phyloP scores from a whole-genome alignment of 768 basidiomycete genomes.

The Plicaturopsis crispa region DNA sequence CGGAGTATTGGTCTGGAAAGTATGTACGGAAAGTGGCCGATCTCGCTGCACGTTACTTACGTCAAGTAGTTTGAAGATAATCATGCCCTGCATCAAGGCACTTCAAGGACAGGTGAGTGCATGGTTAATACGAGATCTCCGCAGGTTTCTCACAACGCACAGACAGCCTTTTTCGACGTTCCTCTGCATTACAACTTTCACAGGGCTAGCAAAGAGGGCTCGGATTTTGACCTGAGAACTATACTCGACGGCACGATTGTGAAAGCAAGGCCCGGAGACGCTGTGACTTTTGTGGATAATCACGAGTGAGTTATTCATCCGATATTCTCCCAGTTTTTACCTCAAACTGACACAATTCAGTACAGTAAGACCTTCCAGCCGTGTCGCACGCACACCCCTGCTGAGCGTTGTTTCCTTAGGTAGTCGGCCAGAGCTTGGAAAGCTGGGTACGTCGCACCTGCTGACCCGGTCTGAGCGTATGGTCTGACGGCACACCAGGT shows the following conservation, averaged over 20 bases:
- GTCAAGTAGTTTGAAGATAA: slow-evolving; percentile 39
- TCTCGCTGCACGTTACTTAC: too few species aligned
- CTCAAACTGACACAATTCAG: slow-evolving; percentile 24
- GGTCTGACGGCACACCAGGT: slow-evolving; percentile 36
- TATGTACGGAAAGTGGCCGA: slow-evolving; percentile 26
- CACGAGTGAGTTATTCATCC: slow-evolving; percentile 57
- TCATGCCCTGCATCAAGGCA: slow-evolving; percentile 51
- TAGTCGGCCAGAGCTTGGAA: slow-evolving; percentile 68
- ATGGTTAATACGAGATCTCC: background rate
- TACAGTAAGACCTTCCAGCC: slow-evolving; percentile 39
- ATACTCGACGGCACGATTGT: slow-evolving; percentile 69
- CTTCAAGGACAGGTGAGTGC: slow-evolving; percentile 55
- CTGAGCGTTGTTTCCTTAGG: slow-evolving; percentile 20
- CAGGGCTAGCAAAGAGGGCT: slow-evolving; percentile 61
- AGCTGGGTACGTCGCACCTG: slow-evolving; percentile 58
- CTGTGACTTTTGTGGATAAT: slow-evolving; percentile 88
- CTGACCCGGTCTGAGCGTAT: background rate
- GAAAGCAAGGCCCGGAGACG: slow-evolving; percentile 62
- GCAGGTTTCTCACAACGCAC: slow-evolving; percentile 4
- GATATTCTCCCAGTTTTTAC: background rate
- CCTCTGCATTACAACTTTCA: slow-evolving; percentile 83
- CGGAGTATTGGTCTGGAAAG: slow-evolving; percentile 82
- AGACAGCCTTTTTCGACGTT: slow-evolving; percentile 90
- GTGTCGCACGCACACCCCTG: background rate
- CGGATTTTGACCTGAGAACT: slow-evolving; percentile 65